These are phyloP conservation scores for Penicillium griseofulvum DNA, from an alignment of 2,329 filamentous ascomycete genomes.

Conservation along the genomic window DNA sequence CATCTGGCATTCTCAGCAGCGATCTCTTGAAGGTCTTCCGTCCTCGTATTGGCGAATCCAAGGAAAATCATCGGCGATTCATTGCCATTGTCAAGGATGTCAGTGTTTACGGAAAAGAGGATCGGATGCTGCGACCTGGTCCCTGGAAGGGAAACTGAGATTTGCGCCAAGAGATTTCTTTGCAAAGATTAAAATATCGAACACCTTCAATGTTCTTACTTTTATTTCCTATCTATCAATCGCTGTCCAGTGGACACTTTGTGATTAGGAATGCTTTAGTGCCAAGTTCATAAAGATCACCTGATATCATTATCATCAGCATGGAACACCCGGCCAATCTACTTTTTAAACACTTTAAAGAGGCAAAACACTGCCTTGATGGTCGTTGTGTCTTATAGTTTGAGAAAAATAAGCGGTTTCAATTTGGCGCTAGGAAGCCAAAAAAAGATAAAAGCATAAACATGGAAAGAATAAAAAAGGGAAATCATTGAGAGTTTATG, in stretches of 20 bases:
- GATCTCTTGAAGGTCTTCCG: conserved; percentile 47
- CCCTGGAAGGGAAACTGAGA: conserved; percentile 29
- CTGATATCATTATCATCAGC: background rate
- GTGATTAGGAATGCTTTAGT: background rate
- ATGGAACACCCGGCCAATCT: too few relatives aligned
- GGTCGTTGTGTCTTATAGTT: too few relatives aligned
- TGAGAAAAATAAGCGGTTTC: too few relatives aligned
- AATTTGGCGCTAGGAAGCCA: too few relatives aligned
- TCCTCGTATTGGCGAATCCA: conserved; percentile 42
- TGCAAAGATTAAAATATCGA: background rate
- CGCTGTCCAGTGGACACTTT: background rate
- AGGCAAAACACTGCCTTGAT: too few relatives aligned
- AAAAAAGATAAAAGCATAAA: too few relatives aligned
- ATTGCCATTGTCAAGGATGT: conserved; percentile 47
- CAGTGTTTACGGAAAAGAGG: conserved; percentile 43
- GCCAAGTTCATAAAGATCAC: background rate
- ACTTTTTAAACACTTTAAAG: too few relatives aligned
- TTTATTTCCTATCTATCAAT: background rate
- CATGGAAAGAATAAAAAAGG: too few relatives aligned
- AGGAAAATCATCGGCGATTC: conserved; percentile 42
- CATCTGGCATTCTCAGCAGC: conserved; percentile 44
- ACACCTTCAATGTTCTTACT: background rate
- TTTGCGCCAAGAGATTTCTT: background rate
- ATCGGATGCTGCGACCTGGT: conserved; percentile 42
- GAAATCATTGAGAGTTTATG: too few relatives aligned